Percentiles rank a stretch among this genome's conserved stretches.
phyloP scores from a whole-genome alignment of 1,284 basidiomycete genomes.

The Irpex sp. region DNA sequence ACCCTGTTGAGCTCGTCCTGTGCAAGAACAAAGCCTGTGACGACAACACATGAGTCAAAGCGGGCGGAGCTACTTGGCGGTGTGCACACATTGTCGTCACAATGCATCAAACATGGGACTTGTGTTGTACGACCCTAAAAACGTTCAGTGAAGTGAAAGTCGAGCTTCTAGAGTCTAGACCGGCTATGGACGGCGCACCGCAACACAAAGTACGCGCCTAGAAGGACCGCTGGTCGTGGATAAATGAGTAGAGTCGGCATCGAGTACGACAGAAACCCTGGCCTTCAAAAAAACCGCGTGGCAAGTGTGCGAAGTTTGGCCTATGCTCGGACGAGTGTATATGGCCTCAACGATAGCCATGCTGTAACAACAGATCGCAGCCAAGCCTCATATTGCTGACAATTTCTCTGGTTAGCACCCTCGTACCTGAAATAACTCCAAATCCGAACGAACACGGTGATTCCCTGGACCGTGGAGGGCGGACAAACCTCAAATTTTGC shows the following conservation, averaged over 20 bases:
- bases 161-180: background rate
- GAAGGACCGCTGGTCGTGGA: background rate
- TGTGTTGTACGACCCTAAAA: background rate
- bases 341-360: background rate
- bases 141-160: background rate
- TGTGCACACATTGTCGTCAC: background rate
- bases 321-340: background rate
- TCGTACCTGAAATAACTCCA: no score
- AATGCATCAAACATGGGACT: background rate
- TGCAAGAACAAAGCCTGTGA: background rate
- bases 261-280: background rate
- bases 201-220: background rate
- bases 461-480: no score
- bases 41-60: background rate
- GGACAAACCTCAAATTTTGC: no score
- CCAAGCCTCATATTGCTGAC: no score
- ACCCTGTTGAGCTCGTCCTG: background rate
- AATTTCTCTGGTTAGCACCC: no score
- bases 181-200: background rate
- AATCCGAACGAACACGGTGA: no score
- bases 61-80: background rate
- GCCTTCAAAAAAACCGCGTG: background rate
- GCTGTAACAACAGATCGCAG: background rate
- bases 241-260: background rate
- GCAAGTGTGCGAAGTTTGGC: background rate